These are phyloP conservation scores for Aspergillus arachidicola DNA, from an alignment of 2,329 filamentous ascomycete genomes.

Conservation along the genomic window DNA sequence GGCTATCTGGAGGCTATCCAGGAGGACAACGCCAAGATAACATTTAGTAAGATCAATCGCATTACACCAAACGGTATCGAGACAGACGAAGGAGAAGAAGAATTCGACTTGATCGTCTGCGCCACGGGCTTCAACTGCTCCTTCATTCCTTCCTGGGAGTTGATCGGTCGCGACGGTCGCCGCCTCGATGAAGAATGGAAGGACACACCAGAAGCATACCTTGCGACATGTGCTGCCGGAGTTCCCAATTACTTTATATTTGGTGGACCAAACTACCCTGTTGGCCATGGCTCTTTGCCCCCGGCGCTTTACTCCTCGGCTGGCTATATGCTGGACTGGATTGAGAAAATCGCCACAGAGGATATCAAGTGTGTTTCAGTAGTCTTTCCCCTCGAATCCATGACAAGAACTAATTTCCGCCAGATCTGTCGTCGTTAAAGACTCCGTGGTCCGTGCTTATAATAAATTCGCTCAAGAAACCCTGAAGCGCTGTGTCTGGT, in stretches of 20 bases:
- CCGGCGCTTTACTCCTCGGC: slow-evolving; percentile 18
- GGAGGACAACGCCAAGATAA: slow-evolving; percentile 25
- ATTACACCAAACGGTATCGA: slow-evolving; percentile 26
- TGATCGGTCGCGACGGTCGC: slow-evolving; percentile 32
- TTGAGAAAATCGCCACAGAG: slow-evolving; percentile 28
- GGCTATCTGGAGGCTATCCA: slow-evolving; percentile 33
- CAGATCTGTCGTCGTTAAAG: slow-evolving; percentile 20
- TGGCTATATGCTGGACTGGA: slow-evolving; percentile 31
- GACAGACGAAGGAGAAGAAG: slow-evolving; percentile 20
- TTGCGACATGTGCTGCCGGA: slow-evolving; percentile 23
- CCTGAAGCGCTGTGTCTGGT: slow-evolving; percentile 30
- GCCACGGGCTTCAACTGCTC: slow-evolving; percentile 47
- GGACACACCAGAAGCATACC: slow-evolving; percentile 25
- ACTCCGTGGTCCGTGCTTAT: slow-evolving; percentile 21
- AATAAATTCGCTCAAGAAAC: slow-evolving; percentile 25
- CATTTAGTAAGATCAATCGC: slow-evolving; percentile 23
- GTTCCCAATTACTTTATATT: slow-evolving; percentile 36
- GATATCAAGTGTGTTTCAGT: slow-evolving; percentile 17
- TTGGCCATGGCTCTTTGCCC: slow-evolving; percentile 28
- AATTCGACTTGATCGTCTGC: slow-evolving; percentile 38
- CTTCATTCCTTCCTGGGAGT: slow-evolving; percentile 38
- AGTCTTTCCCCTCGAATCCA: not conserved
- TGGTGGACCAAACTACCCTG: slow-evolving; percentile 24
- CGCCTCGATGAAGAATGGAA: slow-evolving; percentile 26
- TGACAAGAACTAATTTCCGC: not conserved